phyloP scores from a whole-genome alignment of 352 stramenopile species.

The Phytophthora lateralis region DNA sequence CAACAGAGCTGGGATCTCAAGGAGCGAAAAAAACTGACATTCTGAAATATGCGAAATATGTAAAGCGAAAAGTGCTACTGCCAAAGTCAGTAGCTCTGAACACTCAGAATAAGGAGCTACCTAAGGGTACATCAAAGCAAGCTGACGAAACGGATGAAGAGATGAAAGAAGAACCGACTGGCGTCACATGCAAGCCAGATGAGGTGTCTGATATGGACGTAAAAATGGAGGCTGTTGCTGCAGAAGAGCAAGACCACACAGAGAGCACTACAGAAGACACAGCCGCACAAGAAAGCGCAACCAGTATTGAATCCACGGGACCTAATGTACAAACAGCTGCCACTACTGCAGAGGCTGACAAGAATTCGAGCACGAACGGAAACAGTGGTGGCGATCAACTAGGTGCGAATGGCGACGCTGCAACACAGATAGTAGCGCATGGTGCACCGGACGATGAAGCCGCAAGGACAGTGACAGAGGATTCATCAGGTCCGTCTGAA shows the following conservation, averaged over 20 bases:
- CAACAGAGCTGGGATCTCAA: slow-evolving; percentile 6
- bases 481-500: not conserved
- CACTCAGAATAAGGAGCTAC: not conserved
- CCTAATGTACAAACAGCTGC: slow-evolving; percentile 4
- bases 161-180: slow-evolving; percentile 26
- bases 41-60: slow-evolving; percentile 48
- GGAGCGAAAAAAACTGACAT: slow-evolving; percentile 7
- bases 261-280: slow-evolving; percentile 4
- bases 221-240: slow-evolving; percentile 23
- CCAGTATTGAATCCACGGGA: slow-evolving; percentile 1
- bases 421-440: not conserved
- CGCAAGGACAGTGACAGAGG: slow-evolving; percentile 3
- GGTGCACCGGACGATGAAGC: slow-evolving; percentile 2
- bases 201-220: slow-evolving; percentile 8
- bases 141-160: slow-evolving; percentile 17
- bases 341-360: not conserved
- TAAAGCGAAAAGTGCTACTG: slow-evolving; percentile 56
- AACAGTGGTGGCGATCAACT: not conserved
- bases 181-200: not conserved
- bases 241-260: slow-evolving; percentile 2
- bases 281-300: not conserved
- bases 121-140: slow-evolving; percentile 6
- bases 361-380: not conserved
- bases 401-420: not conserved
- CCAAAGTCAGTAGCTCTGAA: slow-evolving; percentile 10